phyloP scores from a whole-genome alignment of 306 rosid genomes.

The Fragaria ananassa region DNA sequence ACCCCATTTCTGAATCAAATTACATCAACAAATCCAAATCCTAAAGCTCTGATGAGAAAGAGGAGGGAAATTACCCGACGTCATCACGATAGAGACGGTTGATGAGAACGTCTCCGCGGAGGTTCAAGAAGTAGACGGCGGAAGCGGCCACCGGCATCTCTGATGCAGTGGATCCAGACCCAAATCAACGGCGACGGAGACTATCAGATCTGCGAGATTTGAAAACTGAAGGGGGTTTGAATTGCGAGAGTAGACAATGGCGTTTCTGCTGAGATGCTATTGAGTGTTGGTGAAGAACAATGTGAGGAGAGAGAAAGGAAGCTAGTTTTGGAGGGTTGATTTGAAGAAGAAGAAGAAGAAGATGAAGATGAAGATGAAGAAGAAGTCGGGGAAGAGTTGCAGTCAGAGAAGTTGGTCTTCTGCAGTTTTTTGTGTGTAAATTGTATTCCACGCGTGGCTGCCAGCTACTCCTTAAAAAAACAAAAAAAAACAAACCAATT shows the following conservation, averaged over 20 bases:
- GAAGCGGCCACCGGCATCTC: conserved; percentile 97
- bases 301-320: neutral
- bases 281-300: neutral
- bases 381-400: neutral
- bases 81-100: conserved; percentile 96
- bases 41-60: neutral
- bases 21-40: neutral
- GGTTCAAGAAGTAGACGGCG: conserved; percentile 81
- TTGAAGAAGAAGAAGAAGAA: neutral
- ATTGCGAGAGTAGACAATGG: neutral
- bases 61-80: conserved; percentile 59
- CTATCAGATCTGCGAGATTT: conserved; percentile 31
- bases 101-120: conserved; percentile 95
- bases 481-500: no score
- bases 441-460: neutral
- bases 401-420: conserved; percentile 2
- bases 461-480: neutral
- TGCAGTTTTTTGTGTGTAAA: neutral
- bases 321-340: neutral
- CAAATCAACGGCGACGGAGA: conserved; percentile 21
- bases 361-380: neutral
- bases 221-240: neutral
- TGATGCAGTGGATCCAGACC: conserved; percentile 51
- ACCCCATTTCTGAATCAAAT: neutral
- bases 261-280: neutral